These are phyloP conservation scores for Silene coronaria DNA, from an alignment of 179 eudicot genomes.

Conservation along the genomic window DNA sequence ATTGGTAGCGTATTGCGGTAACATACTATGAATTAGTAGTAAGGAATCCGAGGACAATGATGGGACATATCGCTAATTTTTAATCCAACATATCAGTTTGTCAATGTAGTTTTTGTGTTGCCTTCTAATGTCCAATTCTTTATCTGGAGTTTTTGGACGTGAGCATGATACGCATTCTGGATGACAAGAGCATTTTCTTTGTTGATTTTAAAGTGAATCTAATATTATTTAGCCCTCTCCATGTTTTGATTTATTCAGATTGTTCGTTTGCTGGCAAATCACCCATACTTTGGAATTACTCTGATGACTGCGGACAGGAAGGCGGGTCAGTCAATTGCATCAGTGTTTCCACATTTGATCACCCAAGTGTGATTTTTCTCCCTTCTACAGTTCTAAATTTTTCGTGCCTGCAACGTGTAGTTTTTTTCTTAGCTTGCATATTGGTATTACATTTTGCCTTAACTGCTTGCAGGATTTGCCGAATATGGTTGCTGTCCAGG, in stretches of 20 bases:
- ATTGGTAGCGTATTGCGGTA: too few relatives aligned
- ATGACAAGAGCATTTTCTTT: background rate
- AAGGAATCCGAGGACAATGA: too few relatives aligned
- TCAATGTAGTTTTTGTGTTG: too few relatives aligned
- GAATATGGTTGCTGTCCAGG: constrained; percentile 69
- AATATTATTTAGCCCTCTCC: background rate
- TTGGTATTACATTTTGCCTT: background rate
- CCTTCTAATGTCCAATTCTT: too few relatives aligned
- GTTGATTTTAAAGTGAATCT: background rate
- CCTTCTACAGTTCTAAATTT: background rate
- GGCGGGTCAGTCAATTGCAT: constrained; percentile 87
- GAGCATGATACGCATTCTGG: background rate
- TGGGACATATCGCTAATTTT: too few relatives aligned
- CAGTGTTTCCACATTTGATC: constrained; percentile 84
- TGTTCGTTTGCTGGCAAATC: constrained; percentile 74
- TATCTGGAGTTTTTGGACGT: background rate
- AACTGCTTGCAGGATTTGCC: constrained; percentile 58
- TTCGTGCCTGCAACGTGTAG: background rate
- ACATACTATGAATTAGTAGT: too few relatives aligned
- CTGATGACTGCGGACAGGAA: constrained; percentile 96
- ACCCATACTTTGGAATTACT: constrained; percentile 66
- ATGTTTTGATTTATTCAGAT: constrained; percentile 37
- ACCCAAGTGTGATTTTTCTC: constrained; percentile 43
- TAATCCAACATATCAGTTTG: too few relatives aligned
- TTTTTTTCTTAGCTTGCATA: background rate